Base-by-base conservation (phyloP, 2,329 filamentous ascomycete genomes). In the Dactylellina parvicollis region DNA sequence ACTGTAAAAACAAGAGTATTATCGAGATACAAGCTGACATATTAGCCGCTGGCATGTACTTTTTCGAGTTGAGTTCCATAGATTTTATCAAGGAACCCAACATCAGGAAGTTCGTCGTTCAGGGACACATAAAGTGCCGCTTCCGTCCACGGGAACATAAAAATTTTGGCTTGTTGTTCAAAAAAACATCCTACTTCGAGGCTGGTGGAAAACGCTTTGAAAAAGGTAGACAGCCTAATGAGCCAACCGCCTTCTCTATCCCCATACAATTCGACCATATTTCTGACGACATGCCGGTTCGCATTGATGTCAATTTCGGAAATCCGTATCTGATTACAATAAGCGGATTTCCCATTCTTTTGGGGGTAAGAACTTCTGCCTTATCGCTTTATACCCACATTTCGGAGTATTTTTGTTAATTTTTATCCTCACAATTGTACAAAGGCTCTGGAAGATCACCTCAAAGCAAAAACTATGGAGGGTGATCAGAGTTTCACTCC, bases 271-370 rank as follows among this genome's bases (percentile, higher is more conserved):
- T 60, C 9, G 24, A 47, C 14, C 42, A 60, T 20, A 9, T 4
- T n/a, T 26, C 16, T 1, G 2, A 4, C 4, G 10, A 16, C 1
- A n/a, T 5, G 10, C 55, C 55, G 1, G 36, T 60, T 16, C 26
- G 55, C 3, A 60, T 47, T 20, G 55, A 47, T 47, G 55, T 60
- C 5, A 60, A 47, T 24, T 59, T 59, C 14, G 36, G 24, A 4
- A 36, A 28, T 12, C 2, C n/a, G 4, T 30, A 57, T 24, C 18
- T 22, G 4, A 16, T 60, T n/a, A 14, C 55, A 12, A 60, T 60
- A 24, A 60, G 55, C 18, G 55, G 55, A 47, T 60, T 60, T 38
- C 55, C 55, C 4, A 60, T 60, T 38, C 34, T 44, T 26, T 4
- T 60, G 4, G 14, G 47, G 38, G 55, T 60, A 47, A 32, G 26